A percentile compares a stretch with the other conserved stretches of the same genome.
phyloP scores from a whole-genome alignment of 805 yeast species.

The Hanseniaspora clermontiae region DNA sequence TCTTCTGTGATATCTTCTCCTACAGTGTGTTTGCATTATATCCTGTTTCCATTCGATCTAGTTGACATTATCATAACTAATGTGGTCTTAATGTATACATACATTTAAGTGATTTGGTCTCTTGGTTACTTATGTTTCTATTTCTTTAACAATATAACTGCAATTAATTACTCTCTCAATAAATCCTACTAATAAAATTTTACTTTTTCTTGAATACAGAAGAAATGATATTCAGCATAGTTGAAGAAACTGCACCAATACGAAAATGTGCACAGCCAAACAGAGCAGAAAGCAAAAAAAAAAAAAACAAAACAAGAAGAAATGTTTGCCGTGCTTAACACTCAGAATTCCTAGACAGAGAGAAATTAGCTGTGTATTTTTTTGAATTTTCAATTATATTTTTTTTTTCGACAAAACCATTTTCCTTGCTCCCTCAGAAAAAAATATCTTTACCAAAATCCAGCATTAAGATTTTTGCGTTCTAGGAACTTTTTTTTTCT shows the following conservation, averaged over 20 bases:
- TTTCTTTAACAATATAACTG: too few species aligned
- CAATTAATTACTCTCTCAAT: too few species aligned
- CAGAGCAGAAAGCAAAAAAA: background rate
- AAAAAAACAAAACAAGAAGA: background rate
- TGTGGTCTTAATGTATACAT: background rate
- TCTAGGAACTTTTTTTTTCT: background rate
- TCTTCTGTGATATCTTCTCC: too few species aligned
- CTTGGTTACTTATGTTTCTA: background rate
- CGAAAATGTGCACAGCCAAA: background rate
- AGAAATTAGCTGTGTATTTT: background rate
- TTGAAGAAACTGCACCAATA: background rate
- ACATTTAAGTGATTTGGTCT: slow-evolving; percentile 9
- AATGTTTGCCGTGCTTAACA: background rate
- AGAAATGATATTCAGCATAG: background rate
- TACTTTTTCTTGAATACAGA: too few species aligned
- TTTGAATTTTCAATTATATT: background rate
- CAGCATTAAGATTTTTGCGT: background rate
- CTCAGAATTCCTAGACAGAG: background rate
- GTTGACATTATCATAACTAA: background rate
- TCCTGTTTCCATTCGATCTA: background rate
- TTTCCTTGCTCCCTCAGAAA: background rate
- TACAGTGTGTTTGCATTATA: background rate
- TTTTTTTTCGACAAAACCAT: too few species aligned
- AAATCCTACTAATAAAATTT: too few species aligned
- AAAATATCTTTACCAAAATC: background rate